Percentiles rank a stretch among this genome's conserved stretches.
Evolutionary conservation across 441 rosid genomes (phyloP).

Genomic region (Brassica balearica): DNA sequence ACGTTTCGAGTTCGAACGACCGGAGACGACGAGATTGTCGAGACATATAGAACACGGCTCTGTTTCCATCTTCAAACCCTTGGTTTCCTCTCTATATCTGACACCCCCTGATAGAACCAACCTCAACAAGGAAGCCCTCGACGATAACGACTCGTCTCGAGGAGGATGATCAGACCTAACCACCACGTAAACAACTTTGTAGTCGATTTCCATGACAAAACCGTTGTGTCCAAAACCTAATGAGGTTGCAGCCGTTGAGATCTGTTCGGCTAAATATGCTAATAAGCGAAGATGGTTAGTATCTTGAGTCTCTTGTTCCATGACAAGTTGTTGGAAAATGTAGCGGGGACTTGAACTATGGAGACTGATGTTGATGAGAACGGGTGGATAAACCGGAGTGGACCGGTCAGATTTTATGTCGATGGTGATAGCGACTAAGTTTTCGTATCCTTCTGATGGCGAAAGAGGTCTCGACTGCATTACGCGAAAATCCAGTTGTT

Average conservation of each 20-base stretch:
- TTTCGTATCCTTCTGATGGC: too few relatives aligned
- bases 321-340: not conserved
- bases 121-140: not conserved
- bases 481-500: too few relatives aligned
- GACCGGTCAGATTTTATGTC: not conserved
- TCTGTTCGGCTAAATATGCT: not conserved
- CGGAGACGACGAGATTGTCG: conserved; percentile 1
- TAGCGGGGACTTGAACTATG: not conserved
- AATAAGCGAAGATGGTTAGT: not conserved
- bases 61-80: conserved; percentile 11
- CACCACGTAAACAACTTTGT: not conserved
- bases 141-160: not conserved
- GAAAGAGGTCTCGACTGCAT: too few relatives aligned
- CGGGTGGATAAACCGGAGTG: not conserved
- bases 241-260: not conserved
- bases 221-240: not conserved
- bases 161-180: not conserved
- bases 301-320: not conserved
- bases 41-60: conserved; percentile 34
- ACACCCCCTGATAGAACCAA: not conserved
- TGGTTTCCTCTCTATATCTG: not conserved
- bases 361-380: not conserved
- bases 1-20: not conserved
- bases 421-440: not conserved
- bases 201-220: not conserved